Base-by-base conservation (phyloP, 2,329 filamentous ascomycete species). In the Fusarium nodosum region DNA sequence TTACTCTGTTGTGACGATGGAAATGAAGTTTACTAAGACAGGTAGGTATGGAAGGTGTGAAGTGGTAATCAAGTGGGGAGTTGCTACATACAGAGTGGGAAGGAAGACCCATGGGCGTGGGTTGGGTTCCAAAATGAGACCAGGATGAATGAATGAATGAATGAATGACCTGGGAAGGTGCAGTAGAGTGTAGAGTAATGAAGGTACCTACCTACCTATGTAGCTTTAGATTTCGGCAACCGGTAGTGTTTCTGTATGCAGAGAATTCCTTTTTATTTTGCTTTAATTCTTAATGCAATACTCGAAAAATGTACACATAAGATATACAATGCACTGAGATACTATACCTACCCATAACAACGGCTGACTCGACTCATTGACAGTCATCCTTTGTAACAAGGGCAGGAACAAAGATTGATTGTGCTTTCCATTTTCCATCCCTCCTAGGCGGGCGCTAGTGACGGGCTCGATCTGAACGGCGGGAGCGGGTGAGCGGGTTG, bases 391-490 rank as follows among this genome's bases (percentile, higher is more conserved):
- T 51, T 44, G 44, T 44, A 28, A 45, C 15, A 26, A 42, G 42
- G 30, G 50, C 31, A 34, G 20, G 33, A 41, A 61, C 36, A 38
- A 60, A 45, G 56, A 13, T 28, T 34, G 33, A 30, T 30, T 31
- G 36, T 53, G 36, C 45, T 13, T 39, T 60, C 30, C 9, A 44
- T 24, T 46, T 56, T 31, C 15, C 38, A 36, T 31, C 57, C 26
- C 56, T 39, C 34, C 44, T 50, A 51, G 51, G 55, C 41, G 56
- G 54, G 41, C 66, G 61, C 66, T 69, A 69, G 56, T 48, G 39
- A 62, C 44, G 52, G 55, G 57, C 22, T 52, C 53, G 66, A 69
- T 69, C 66, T 69, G 56, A 59, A 62, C 48, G 52, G 60, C 60
- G 26, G 56, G 34, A 55, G 45, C 44, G 65, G 65, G 52, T 46